Percentiles rank a stretch among this genome's conserved stretches.
phyloP scores from a whole-genome alignment of 2,329 filamentous ascomycete genomes.

The Cladophialophora bantiana region DNA sequence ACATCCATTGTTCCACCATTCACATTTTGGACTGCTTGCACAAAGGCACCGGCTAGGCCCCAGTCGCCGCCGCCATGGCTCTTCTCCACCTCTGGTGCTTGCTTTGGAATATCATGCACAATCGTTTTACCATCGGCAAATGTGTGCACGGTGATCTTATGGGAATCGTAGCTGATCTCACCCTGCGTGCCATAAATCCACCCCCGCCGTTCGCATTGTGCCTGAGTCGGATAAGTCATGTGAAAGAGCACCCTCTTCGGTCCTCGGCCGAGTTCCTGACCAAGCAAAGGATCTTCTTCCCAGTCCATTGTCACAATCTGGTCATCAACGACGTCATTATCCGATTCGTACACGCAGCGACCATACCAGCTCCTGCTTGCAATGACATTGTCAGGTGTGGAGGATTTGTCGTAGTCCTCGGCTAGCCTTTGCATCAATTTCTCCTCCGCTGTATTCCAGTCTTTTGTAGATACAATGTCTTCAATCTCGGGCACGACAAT shows the following conservation, averaged over 20 bases:
- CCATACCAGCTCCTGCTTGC: conserved; percentile 75
- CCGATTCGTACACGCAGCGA: conserved; percentile 90
- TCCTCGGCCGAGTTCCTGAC: conserved; percentile 54
- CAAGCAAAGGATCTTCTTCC: conserved; percentile 68
- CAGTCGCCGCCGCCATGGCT: conserved; percentile 79
- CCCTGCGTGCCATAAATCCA: conserved; percentile 85
- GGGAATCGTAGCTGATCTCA: conserved; percentile 85
- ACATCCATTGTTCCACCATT: conserved; percentile 73
- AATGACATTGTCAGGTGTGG: conserved; percentile 61
- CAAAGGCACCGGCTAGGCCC: conserved; percentile 81
- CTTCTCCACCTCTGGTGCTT: conserved; percentile 62
- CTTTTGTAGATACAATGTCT: conserved; percentile 63
- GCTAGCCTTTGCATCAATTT: conserved; percentile 58
- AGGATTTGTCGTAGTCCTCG: conserved; percentile 64
- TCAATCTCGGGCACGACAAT: conserved; percentile 95
- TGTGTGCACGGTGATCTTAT: conserved; percentile 75
- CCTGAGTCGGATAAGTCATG: conserved; percentile 90
- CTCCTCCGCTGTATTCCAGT: conserved; percentile 58
- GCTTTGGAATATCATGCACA: conserved; percentile 65
- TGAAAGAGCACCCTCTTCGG: conserved; percentile 90
- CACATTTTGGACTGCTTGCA: conserved; percentile 80
- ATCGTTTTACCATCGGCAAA: conserved; percentile 66
- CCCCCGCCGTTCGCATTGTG: conserved; percentile 84
- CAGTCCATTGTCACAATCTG: conserved; percentile 88
- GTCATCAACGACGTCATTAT: conserved; percentile 94